A percentile compares a stretch with the other conserved stretches of the same genome.
phyloP scores from a whole-genome alignment of 2,329 filamentous ascomycete genomes.

The Trichoderma simmonsii region DNA sequence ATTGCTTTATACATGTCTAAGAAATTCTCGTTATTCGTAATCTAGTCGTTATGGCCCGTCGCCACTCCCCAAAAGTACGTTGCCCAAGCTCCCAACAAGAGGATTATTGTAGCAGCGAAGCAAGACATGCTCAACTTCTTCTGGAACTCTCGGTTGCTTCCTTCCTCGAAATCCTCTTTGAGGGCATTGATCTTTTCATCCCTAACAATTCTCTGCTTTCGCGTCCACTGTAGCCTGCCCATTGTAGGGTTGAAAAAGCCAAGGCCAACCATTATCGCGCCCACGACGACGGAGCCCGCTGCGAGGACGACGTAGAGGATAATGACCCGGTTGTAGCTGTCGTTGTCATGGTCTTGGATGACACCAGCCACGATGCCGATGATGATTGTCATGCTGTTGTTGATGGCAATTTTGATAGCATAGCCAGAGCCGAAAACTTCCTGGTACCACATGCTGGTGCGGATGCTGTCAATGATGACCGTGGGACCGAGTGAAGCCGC shows the following conservation, averaged over 20 bases:
- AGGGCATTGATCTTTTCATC: constrained; percentile 44
- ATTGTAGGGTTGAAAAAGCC: constrained; percentile 42
- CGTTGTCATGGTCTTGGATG: constrained; percentile 55
- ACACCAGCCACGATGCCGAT: constrained; percentile 55
- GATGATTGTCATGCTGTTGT: constrained; percentile 62
- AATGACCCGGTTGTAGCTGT: constrained; percentile 54
- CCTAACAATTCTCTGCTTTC: constrained; percentile 47
- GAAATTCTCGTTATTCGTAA: background rate
- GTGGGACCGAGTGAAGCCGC: constrained; percentile 55
- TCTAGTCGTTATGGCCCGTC: constrained; percentile 44
- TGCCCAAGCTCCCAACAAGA: constrained; percentile 51
- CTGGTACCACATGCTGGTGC: constrained; percentile 58
- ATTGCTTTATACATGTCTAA: background rate
- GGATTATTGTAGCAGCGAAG: constrained; percentile 41
- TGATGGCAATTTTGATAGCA: constrained; percentile 58
- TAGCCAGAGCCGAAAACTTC: constrained; percentile 60
- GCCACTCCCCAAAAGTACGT: constrained; percentile 61
- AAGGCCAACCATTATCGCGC: constrained; percentile 37
- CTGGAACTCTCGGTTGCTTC: constrained; percentile 37
- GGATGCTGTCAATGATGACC: constrained; percentile 58
- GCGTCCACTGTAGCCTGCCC: constrained; percentile 54
- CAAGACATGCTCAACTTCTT: constrained; percentile 40
- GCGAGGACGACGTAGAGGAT: constrained; percentile 55
- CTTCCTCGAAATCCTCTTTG: constrained; percentile 39
- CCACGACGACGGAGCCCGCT: constrained; percentile 46